phyloP scores from a whole-genome alignment of 805 yeast genomes.

The Candida broadrunensis region DNA sequence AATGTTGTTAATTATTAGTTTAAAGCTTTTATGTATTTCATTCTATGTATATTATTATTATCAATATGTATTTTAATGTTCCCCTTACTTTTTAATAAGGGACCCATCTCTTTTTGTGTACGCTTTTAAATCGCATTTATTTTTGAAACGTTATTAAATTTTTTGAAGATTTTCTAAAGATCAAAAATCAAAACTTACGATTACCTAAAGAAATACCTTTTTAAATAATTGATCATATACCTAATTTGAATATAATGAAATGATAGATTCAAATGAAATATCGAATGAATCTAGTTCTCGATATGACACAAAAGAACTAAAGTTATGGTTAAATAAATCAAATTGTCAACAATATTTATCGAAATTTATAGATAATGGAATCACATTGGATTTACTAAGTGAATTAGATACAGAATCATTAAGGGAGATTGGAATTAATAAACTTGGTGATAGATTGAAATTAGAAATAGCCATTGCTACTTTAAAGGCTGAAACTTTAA shows the following conservation, averaged over 20 bases:
- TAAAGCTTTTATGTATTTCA: not conserved
- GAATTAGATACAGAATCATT: slow-evolving; percentile 64
- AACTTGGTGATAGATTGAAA: slow-evolving; percentile 80
- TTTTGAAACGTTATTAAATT: not conserved
- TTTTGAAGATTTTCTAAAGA: not conserved
- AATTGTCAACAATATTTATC: slow-evolving; percentile 32
- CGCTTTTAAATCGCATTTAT: too few species aligned
- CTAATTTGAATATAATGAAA: too few species aligned
- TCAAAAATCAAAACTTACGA: not conserved
- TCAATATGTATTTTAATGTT: too few species aligned
- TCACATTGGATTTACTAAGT: slow-evolving; percentile 53
- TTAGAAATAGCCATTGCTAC: slow-evolving; percentile 57
- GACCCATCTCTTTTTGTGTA: not conserved
- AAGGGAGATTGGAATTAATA: slow-evolving; percentile 68
- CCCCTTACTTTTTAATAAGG: too few species aligned
- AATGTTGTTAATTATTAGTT: slow-evolving; percentile 10
- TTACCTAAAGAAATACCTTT: too few species aligned
- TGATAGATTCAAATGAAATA: not conserved
- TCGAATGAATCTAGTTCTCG: not conserved
- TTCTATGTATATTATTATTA: too few species aligned
- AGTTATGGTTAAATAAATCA: slow-evolving; percentile 33
- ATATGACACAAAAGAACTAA: slow-evolving; percentile 20
- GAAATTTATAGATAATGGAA: slow-evolving; percentile 46
- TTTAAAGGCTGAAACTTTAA: slow-evolving; percentile 34
- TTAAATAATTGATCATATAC: too few species aligned